Evolutionary conservation across 169 alveolate species (phyloP), one percentile per base, ranked within the genome.

Genomic region (Babesia gibsoni): DNA sequence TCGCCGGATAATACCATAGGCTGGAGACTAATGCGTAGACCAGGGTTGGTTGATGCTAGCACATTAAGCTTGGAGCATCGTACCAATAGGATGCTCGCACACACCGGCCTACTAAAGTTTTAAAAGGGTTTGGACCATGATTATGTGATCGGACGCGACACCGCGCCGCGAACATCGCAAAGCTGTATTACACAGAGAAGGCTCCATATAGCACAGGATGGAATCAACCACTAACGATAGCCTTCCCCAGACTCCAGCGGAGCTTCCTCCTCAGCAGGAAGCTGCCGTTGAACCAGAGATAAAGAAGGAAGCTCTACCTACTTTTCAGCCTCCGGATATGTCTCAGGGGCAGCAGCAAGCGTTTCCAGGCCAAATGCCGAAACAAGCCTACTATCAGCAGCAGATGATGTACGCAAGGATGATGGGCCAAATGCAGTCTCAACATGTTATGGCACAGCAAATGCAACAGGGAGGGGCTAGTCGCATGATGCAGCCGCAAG

Each of bases 381-480:
- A 66, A 22, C 77, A 66, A 53, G 53, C 53, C 1, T 52, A 48
- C 59, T 61, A 61, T 9, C 77, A 66, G 52, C 77, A 66, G 65
- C 67, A 50, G 16, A 33, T 37, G 54, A 48, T 50, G 77, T 52
- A 66, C 41, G 52, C 65, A 12, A 54, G 63, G 1, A 42, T 45
- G 63, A 42, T 50, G 77, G 77, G 63, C 14, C 77, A 48, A 23
- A 48, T 50, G 77, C 77, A 48, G 14, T 46, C 52, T 16, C 77
- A 66, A n/a, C 65, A 66, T 12, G 29, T 50, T 52, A 30, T 66
- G 27, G 39, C 58, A 18, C 77, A 66, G 39, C 77, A 66, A 22
- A 35, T 45, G 67, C 10, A 30, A 1, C 66, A 49, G 35, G 52
- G 46, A 32, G 23, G 20, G 29, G 27, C 25, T 9, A 49, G 30